Percentiles rank a stretch among this genome's conserved stretches.
phyloP scores from a whole-genome alignment of 306 rosid genomes.

The Casuarina equisetifolia region DNA sequence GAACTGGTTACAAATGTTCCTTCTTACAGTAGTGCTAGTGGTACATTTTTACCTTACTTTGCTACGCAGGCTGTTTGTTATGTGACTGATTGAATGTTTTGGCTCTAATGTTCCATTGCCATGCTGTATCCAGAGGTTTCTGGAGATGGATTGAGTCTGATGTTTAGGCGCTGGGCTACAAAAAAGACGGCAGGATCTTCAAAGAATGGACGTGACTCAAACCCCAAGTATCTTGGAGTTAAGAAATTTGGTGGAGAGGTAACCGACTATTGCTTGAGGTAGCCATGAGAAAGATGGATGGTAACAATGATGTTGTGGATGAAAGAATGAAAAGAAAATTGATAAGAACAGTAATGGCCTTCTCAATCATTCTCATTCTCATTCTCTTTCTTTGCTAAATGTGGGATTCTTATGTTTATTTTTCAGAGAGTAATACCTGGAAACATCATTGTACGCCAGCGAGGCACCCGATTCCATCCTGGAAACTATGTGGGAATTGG shows the following conservation, averaged over 20 bases:
- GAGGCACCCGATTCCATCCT: constrained; percentile 92
- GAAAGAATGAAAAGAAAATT: not conserved
- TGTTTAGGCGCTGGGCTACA: constrained; percentile 87
- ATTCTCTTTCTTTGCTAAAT: not conserved
- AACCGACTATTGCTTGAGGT: constrained; percentile 31
- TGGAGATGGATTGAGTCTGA: constrained; percentile 69
- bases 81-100: constrained; percentile 3
- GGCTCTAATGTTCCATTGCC: constrained; percentile 19
- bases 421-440: constrained; percentile 81
- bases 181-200: constrained; percentile 86
- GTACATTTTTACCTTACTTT: constrained; percentile 39
- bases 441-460: constrained; percentile 83
- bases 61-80: constrained; percentile 12
- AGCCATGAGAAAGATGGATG: not conserved
- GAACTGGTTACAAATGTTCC: constrained; percentile 60
- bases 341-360: not conserved
- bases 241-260: constrained; percentile 96
- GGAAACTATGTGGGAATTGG: constrained; percentile 91
- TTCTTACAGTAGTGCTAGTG: constrained; percentile 54
- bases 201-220: constrained; percentile 89
- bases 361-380: not conserved
- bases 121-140: constrained; percentile 49
- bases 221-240: constrained; percentile 87
- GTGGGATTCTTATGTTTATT: constrained; percentile 19
- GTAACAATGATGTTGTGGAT: not conserved